Percentiles rank a stretch among this genome's conserved stretches.
phyloP scores from a whole-genome alignment of 441 rosid genomes.

The Populus tomentosa region DNA sequence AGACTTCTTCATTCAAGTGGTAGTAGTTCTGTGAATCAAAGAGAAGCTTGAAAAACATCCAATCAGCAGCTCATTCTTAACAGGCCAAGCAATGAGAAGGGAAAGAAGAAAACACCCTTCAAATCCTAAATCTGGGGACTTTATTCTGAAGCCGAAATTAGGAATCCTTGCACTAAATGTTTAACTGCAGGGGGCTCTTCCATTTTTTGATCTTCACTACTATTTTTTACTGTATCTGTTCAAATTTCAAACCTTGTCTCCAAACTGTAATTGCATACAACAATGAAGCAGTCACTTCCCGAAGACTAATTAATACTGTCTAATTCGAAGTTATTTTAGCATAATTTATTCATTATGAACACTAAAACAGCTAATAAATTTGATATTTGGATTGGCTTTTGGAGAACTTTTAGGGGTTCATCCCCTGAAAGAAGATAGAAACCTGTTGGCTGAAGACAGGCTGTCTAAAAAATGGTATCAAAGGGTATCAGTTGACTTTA shows the following conservation, averaged over 20 bases:
- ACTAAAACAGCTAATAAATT: not conserved
- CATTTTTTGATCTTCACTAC: not conserved
- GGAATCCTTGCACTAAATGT: not conserved
- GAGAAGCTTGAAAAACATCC: no score
- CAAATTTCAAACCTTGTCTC: not conserved
- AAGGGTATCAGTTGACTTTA: not conserved
- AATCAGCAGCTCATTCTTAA: no score
- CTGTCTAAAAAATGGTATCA: no score
- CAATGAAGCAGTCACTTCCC: not conserved
- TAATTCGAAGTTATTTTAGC: not conserved
- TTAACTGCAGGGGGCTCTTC: no score
- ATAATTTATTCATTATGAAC: not conserved
- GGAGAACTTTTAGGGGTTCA: not conserved
- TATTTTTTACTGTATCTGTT: not conserved
- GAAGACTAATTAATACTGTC: not conserved
- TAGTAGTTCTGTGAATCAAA: no score
- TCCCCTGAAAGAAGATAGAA: not conserved
- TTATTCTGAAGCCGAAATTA: not conserved
- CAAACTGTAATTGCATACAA: not conserved
- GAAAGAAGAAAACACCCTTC: no score
- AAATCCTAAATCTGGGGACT: not conserved
- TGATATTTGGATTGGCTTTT: no score
- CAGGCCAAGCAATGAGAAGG: no score
- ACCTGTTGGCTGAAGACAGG: not conserved
- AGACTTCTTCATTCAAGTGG: no score